Evolutionary conservation across 106 monocot species (phyloP), one percentile per base, ranked within the genome.

Genomic region (Dioscorea dumetorum): DNA sequence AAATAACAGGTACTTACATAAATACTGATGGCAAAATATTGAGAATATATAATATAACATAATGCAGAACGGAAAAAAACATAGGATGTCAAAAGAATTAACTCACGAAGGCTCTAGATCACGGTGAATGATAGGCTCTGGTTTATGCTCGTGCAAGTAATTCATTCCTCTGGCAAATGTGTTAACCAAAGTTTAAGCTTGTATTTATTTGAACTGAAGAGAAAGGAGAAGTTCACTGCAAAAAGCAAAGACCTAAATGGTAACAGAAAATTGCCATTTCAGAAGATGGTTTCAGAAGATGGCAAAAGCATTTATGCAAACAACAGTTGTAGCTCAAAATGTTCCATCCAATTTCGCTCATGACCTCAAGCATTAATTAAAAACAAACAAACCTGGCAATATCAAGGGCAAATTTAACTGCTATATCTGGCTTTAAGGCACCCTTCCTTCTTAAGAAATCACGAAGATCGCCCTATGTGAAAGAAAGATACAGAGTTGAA

Each of bases 91-190:
- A 66, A 16, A 17, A 2, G 50, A 49, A 60, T 74, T 54, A 79
- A 79, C 91, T 82, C 81, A 99, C 97, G 97, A 87, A 63, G 97
- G 91, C 70, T 99, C 97, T 60, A 99, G 91, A 75, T 99, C 97
- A 53, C 97, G 82, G 70, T 99, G 97, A 80, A 99, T 99, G 56
- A 99, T 92, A 60, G 92, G 87, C 73, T 91, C 85, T 62, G 97
- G 92, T 79, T 90, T 99, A 75, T 81, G 97, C 70, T 92, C 92
- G 72, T 99, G 97, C 74, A 99, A 85, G 67, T 92, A 99, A 83
- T 83, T 99, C 84, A 99, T 78, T 61, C 97, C 97, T 74, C 97
- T 95, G 76, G 17, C 13, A 78, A 48, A 69, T 54, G 31, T 60
- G 9, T 24, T 35, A 31, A 58, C 15, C 8, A 14, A 48, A n/a